Evolutionary conservation across 306 rosid genomes (phyloP), one percentile per base, ranked within the genome.

Genomic region (Fragaria iinumae): DNA sequence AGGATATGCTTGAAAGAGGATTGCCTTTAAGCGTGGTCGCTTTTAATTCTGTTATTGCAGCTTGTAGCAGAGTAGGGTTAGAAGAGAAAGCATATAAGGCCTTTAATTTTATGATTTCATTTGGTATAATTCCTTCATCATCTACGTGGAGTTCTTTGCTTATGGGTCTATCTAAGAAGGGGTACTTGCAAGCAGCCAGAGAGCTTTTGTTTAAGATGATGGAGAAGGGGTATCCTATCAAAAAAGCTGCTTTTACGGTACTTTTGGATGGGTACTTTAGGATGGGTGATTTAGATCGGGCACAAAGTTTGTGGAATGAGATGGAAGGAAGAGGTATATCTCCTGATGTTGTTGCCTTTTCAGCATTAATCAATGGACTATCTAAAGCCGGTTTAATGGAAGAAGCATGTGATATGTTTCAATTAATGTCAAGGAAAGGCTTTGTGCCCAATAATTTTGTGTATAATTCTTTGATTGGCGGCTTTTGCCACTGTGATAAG

Each of bases 361-460:
- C 97, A n/a, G 96, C 88, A 84, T 90, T 87, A 70, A 90, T 92
- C 25, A 88, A 89, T 79, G 97, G 97, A 52, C 84, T 92, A 45
- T 84, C 89, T 10, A 90, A 80, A 75, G 85, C 84, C 21, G 93
- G 96, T 73, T 71, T 83, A 74, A 74, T 88, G 84, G 88, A 88
- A 71, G 89, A 87, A 75, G 96, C 96, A 43, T 76, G 63, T 76
- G 83, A 79, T 44, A 64, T 79, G 29, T 86, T 86, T 73, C 67
- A 75, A 79, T 90, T 90, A 74, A 92, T 90, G 93, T 75, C 72
- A 47, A 77, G 79, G 48, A 77, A 80, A 55, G 93, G 93, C 27
- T 82, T 84, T 59, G 87, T 89, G 76, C 97, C 96, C 1, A 92
- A 92, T 79, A 90, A 92, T 82, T 90, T 90, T 77, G 86, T 85